A percentile compares a stretch with the other conserved stretches of the same genome.
Conservation (phyloP, 2,329 filamentous ascomycete genomes). For the Cephalotrichum gorgonifer region DNA sequence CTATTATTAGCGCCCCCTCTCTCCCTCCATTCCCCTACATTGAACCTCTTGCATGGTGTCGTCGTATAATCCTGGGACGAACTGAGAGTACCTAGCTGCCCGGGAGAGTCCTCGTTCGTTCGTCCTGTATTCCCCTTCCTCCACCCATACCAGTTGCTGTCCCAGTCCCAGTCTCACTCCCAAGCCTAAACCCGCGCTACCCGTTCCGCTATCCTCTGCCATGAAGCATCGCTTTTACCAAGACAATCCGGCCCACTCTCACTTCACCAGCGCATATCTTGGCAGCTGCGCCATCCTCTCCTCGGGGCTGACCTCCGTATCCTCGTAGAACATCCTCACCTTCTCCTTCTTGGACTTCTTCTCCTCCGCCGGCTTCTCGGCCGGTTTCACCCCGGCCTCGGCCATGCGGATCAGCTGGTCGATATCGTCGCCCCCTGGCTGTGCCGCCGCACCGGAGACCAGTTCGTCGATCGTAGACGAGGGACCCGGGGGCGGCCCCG, state of each 20-base stretch:
- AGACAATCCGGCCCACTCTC: slow-evolving; percentile 5
- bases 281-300: slow-evolving; percentile 76
- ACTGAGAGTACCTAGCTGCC: too few relatives aligned
- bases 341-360: slow-evolving; percentile 61
- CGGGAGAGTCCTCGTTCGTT: too few relatives aligned
- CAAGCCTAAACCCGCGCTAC: too few relatives aligned
- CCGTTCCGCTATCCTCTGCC: not conserved
- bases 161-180: too few relatives aligned
- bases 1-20: too few relatives aligned
- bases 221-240: not conserved
- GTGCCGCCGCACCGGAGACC: slow-evolving; percentile 13
- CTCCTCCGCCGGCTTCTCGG: slow-evolving; percentile 35
- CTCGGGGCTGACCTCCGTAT: slow-evolving; percentile 72
- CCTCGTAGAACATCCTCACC: slow-evolving; percentile 69
- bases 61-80: too few relatives aligned
- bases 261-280: slow-evolving; percentile 59
- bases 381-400: slow-evolving; percentile 48
- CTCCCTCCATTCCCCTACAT: too few relatives aligned
- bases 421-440: slow-evolving; percentile 46
- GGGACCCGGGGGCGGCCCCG: slow-evolving; percentile 20
- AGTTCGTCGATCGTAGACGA: slow-evolving; percentile 5
- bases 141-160: too few relatives aligned
- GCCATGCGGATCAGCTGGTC: slow-evolving; percentile 56
- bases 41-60: too few relatives aligned
- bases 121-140: too few relatives aligned